phyloP scores from a whole-genome alignment of 495 filamentous ascomycete species.

The Paragyromitra xinjiangensis region DNA sequence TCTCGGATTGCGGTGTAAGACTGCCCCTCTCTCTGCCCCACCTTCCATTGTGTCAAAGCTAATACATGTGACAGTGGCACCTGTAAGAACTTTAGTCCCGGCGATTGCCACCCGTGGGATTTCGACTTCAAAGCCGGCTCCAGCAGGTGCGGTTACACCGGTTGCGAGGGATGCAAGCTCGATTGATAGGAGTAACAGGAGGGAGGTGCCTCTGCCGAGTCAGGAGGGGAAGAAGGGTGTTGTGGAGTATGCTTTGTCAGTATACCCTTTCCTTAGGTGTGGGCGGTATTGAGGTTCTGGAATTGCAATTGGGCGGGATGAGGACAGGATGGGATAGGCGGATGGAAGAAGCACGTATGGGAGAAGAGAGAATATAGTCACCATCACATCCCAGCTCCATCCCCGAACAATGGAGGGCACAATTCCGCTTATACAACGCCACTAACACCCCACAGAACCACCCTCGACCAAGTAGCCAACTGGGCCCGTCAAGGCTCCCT shows the following conservation, averaged over 20 bases:
- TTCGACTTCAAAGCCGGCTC: slow-evolving; percentile 57
- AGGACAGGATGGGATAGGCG: background rate
- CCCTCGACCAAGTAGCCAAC: slow-evolving; percentile 89
- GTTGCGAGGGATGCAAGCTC: slow-evolving; percentile 41
- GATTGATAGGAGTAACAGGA: slow-evolving; percentile 58
- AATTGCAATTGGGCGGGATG: background rate
- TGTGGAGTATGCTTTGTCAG: slow-evolving; percentile 96
- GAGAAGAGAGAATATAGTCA: background rate
- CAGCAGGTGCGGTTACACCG: slow-evolving; percentile 52
- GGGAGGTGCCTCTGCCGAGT: slow-evolving; percentile 85
- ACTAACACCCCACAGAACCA: slow-evolving; percentile 68
- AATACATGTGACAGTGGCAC: slow-evolving; percentile 32
- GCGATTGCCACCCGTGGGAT: slow-evolving; percentile 53
- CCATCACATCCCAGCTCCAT: background rate
- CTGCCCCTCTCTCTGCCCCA: slow-evolving; percentile 34
- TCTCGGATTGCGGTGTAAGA: slow-evolving; percentile 44
- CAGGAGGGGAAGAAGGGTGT: slow-evolving; percentile 94
- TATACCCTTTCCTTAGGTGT: slow-evolving; percentile 50
- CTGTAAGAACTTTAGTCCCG: slow-evolving; percentile 26
- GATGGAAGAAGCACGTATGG: background rate
- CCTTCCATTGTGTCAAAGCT: slow-evolving; percentile 22
- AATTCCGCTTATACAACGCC: background rate
- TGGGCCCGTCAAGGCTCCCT: slow-evolving; percentile 93
- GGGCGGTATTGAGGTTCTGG: background rate
- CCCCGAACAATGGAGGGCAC: background rate